Evolutionary conservation across 1,284 basidiomycete genomes (phyloP).

Genomic region (Stereum hirsutum): DNA sequence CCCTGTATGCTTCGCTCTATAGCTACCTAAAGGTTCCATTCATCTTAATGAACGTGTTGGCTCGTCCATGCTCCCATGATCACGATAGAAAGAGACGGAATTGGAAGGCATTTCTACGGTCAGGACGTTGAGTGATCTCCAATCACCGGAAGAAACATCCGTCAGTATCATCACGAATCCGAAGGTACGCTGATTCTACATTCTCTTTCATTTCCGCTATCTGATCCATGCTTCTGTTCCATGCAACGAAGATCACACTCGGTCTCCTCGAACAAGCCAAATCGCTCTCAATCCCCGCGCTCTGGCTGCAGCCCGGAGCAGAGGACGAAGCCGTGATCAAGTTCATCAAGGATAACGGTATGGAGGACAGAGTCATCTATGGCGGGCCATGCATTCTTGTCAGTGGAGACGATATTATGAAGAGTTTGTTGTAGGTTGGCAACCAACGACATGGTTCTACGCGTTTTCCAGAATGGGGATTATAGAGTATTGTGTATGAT

Average conservation of each 20-base stretch:
- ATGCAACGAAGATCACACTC: constrained; percentile 63
- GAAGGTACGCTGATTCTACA: constrained; percentile 30
- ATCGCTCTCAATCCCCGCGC: constrained; percentile 47
- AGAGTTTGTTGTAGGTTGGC: constrained; percentile 21
- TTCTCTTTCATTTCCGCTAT: too few relatives aligned
- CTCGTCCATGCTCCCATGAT: not conserved
- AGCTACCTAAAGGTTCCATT: too few relatives aligned
- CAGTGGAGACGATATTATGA: constrained; percentile 50
- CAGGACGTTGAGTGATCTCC: constrained; percentile 45
- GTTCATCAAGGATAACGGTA: constrained; percentile 43
- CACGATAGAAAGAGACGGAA: constrained; percentile 48
- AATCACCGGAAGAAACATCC: constrained; percentile 58
- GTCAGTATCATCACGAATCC: constrained; percentile 76
- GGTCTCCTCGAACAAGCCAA: constrained; percentile 56
- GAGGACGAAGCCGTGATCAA: constrained; percentile 46
- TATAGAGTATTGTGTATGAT: not conserved
- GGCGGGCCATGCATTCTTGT: constrained; percentile 73
- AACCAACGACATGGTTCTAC: too few relatives aligned
- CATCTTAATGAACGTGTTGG: too few relatives aligned
- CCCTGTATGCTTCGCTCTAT: constrained; percentile 31
- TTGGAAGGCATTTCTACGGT: constrained; percentile 55
- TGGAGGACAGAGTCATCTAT: constrained; percentile 55
- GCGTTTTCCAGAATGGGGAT: constrained; percentile 1
- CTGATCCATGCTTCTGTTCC: constrained; percentile 1
- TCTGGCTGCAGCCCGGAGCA: constrained; percentile 86